Conservation (phyloP, 495 filamentous ascomycete species). For the Podospora didyma region DNA sequence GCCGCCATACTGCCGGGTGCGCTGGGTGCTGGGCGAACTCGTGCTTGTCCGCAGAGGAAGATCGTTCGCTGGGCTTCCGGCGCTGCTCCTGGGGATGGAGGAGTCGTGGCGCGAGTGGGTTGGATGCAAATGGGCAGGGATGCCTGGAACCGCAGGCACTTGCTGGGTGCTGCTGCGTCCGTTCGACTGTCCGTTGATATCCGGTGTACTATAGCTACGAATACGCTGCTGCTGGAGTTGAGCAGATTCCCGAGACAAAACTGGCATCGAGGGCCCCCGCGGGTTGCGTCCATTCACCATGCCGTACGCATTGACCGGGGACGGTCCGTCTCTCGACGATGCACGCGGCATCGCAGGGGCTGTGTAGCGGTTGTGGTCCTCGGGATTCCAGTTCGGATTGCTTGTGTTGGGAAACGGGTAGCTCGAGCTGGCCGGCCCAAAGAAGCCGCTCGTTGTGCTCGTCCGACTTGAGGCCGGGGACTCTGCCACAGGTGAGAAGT, state of each 20-base stretch:
- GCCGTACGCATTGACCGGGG: slow-evolving; percentile 53
- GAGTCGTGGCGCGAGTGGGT: slow-evolving; percentile 44
- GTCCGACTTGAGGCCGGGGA: slow-evolving; percentile 80
- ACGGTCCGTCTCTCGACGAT: slow-evolving; percentile 71
- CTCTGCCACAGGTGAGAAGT: slow-evolving; percentile 85
- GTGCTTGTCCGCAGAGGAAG: slow-evolving; percentile 48
- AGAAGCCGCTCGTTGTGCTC: slow-evolving; percentile 56
- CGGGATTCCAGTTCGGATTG: slow-evolving; percentile 56
- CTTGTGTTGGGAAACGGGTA: slow-evolving; percentile 77
- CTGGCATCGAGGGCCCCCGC: slow-evolving; percentile 78
- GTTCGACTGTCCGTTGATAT: slow-evolving; percentile 49
- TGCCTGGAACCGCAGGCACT: slow-evolving; percentile 52
- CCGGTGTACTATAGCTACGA: slow-evolving; percentile 60
- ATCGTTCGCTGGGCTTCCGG: slow-evolving; percentile 50
- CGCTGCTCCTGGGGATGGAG: slow-evolving; percentile 49
- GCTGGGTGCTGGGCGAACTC: slow-evolving; percentile 48
- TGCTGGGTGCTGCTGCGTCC: slow-evolving; percentile 30
- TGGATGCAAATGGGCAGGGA: slow-evolving; percentile 52
- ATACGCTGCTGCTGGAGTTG: slow-evolving; percentile 55
- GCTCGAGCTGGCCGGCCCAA: slow-evolving; percentile 55
- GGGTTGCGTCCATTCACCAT: slow-evolving; percentile 58
- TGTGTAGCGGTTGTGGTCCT: slow-evolving; percentile 76
- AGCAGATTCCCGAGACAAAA: slow-evolving; percentile 56
- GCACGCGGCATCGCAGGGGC: slow-evolving; percentile 80
- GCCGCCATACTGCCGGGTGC: slow-evolving; percentile 29